A percentile compares a stretch with the other conserved stretches of the same genome.
Evolutionary conservation across 2,329 filamentous ascomycete genomes (phyloP).

Genomic region (Venturia pyrina): DNA sequence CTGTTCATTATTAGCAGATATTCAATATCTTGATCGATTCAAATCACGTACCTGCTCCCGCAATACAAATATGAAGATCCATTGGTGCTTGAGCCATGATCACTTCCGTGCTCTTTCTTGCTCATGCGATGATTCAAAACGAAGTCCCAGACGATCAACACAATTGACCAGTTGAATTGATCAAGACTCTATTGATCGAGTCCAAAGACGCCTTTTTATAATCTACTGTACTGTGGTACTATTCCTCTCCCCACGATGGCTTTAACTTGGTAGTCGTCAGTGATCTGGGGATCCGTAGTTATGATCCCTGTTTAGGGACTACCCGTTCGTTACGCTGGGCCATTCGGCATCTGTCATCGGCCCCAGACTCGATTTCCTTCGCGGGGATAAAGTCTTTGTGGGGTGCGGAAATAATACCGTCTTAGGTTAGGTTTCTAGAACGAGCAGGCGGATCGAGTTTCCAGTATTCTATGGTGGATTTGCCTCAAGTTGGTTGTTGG

Average conservation of each 20-base stretch:
- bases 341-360: not conserved
- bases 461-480: not conserved
- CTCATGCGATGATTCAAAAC: no score
- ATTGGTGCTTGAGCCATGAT: not conserved
- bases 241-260: not conserved
- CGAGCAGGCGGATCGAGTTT: not conserved
- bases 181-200: not conserved
- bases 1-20: constrained; percentile 27
- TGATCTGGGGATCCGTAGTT: not conserved
- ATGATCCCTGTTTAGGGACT: not conserved
- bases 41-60: constrained; percentile 37
- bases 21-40: not conserved
- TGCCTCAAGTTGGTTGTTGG: not conserved
- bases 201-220: no score
- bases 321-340: not conserved
- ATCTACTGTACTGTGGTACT: not conserved
- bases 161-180: not conserved
- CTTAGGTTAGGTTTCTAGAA: not conserved
- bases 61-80: constrained; percentile 32
- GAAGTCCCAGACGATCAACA: not conserved
- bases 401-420: not conserved
- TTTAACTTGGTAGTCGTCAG: not conserved
- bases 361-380: not conserved
- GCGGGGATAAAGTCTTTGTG: not conserved
- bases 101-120: not conserved